Percentiles rank a stretch among this genome's conserved stretches.
These are phyloP conservation scores for Komagataella ulmi DNA, from an alignment of 805 yeast genomes.

Conservation along the genomic window DNA sequence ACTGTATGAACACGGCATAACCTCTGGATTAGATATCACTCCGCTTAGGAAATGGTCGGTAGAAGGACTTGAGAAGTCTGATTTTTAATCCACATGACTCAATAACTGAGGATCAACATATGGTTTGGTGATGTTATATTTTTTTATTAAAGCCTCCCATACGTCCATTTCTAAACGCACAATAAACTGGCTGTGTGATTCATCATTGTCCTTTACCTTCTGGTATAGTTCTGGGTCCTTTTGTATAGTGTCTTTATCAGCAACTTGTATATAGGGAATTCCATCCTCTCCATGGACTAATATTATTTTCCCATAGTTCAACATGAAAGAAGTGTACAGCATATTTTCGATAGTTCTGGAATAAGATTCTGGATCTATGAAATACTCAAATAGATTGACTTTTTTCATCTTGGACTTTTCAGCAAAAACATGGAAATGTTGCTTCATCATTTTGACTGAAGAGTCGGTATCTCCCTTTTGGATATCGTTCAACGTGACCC, in stretches of 20 bases:
- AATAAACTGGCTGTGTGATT: constrained; percentile 45
- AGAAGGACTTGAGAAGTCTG: constrained; percentile 19
- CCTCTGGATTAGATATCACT: constrained; percentile 38
- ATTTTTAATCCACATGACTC: neutral
- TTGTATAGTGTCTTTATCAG: constrained; percentile 10
- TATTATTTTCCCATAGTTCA: constrained; percentile 55
- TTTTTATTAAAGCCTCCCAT: constrained; percentile 46
- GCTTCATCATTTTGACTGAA: constrained; percentile 42
- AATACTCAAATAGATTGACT: constrained; percentile 49
- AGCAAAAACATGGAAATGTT: constrained; percentile 28
- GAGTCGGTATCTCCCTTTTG: constrained; percentile 45
- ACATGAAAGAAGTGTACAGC: constrained; percentile 69
- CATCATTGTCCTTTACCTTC: constrained; percentile 10
- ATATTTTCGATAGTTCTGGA: constrained; percentile 74
- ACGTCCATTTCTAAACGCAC: constrained; percentile 56
- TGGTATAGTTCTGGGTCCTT: constrained; percentile 3
- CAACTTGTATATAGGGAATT: constrained; percentile 17
- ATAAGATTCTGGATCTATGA: constrained; percentile 67
- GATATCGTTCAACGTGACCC: constrained; percentile 37
- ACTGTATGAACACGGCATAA: constrained; percentile 39
- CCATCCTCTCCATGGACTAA: constrained; percentile 38
- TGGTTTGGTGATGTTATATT: constrained; percentile 40
- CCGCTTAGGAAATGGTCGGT: constrained; percentile 83
- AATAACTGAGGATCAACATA: constrained; percentile 8
- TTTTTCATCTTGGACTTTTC: constrained; percentile 19